A percentile compares a stretch with the other conserved stretches of the same genome.
phyloP scores from a whole-genome alignment of 305 asterid genomes.

The Fraxinus angustifolia region DNA sequence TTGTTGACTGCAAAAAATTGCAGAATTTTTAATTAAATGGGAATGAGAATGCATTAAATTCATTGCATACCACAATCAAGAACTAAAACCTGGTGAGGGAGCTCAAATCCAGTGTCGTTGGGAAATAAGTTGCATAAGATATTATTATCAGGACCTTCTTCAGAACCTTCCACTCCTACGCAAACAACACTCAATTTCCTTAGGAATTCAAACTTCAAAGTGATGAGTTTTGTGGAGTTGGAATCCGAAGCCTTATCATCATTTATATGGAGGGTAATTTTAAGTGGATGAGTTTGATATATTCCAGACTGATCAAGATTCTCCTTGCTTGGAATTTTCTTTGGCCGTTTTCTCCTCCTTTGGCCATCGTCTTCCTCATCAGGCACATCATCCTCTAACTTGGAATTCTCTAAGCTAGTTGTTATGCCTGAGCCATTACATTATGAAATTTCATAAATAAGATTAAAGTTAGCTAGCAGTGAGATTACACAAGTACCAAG shows the following conservation, averaged over 20 bases:
- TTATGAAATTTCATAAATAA: constrained; percentile 17
- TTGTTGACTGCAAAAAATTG: constrained; percentile 69
- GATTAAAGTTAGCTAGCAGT: not conserved
- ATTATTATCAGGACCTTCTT: constrained; percentile 52
- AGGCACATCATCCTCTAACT: constrained; percentile 60
- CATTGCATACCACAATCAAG: constrained; percentile 18
- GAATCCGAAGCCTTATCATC: constrained; percentile 57
- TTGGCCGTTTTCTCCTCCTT: constrained; percentile 76
- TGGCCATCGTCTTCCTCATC: constrained; percentile 96
- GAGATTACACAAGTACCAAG: not conserved
- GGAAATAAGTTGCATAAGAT: constrained; percentile 94
- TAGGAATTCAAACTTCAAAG: constrained; percentile 80
- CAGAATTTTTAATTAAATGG: constrained; percentile 17
- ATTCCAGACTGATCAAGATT: constrained; percentile 77
- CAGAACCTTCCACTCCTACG: constrained; percentile 82
- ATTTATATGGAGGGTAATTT: constrained; percentile 65
- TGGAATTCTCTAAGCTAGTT: constrained; percentile 60
- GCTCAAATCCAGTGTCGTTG: constrained; percentile 89
- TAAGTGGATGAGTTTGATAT: constrained; percentile 89
- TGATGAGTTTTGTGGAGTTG: constrained; percentile 52
- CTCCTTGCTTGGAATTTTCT: constrained; percentile 79
- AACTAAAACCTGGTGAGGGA: constrained; percentile 84
- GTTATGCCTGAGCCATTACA: constrained; percentile 37
- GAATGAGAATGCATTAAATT: constrained; percentile 23
- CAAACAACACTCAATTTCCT: constrained; percentile 71